Conservation (phyloP, 2,329 filamentous ascomycete genomes). For the Aspergillus latus region DNA sequence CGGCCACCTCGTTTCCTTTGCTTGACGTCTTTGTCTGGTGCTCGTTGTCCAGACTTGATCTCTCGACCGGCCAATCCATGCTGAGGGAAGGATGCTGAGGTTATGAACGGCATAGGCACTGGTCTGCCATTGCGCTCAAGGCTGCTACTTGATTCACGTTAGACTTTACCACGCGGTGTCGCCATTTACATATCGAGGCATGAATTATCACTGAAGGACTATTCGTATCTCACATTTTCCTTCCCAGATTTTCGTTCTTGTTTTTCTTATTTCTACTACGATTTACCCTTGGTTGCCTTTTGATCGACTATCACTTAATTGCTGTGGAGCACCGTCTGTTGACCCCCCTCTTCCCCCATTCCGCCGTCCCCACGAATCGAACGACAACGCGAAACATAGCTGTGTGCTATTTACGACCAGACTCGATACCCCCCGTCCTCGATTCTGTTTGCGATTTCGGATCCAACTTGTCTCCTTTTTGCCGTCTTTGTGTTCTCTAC, state of each 20-base stretch:
- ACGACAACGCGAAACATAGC: constrained; percentile 34
- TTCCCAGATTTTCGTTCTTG: constrained; percentile 18
- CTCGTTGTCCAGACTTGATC: constrained; percentile 13
- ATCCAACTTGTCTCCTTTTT: constrained; percentile 9
- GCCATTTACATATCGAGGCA: constrained; percentile 27
- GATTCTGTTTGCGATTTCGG: constrained; percentile 9
- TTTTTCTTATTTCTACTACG: constrained; percentile 16
- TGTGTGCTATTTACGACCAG: constrained; percentile 36
- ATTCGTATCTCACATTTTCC: constrained; percentile 21
- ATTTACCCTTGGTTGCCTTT: constrained; percentile 12
- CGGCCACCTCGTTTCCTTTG: constrained; percentile 6
- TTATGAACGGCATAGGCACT: constrained; percentile 41
- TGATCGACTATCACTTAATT: constrained; percentile 21
- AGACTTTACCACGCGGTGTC: constrained; percentile 22
- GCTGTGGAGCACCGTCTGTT: constrained; percentile 24
- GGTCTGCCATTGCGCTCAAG: constrained; percentile 42
- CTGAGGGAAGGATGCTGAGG: constrained; percentile 38
- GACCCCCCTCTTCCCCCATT: constrained; percentile 20
- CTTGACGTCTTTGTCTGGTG: constrained; percentile 7
- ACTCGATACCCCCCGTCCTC: constrained; percentile 24
- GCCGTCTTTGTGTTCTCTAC: constrained; percentile 10
- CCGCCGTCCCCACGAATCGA: constrained; percentile 33
- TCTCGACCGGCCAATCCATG: constrained; percentile 17
- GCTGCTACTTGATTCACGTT: constrained; percentile 39
- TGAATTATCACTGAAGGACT: constrained; percentile 27